phyloP scores from a whole-genome alignment of 2,329 filamentous ascomycete genomes.

The Xylariaceae sp. region DNA sequence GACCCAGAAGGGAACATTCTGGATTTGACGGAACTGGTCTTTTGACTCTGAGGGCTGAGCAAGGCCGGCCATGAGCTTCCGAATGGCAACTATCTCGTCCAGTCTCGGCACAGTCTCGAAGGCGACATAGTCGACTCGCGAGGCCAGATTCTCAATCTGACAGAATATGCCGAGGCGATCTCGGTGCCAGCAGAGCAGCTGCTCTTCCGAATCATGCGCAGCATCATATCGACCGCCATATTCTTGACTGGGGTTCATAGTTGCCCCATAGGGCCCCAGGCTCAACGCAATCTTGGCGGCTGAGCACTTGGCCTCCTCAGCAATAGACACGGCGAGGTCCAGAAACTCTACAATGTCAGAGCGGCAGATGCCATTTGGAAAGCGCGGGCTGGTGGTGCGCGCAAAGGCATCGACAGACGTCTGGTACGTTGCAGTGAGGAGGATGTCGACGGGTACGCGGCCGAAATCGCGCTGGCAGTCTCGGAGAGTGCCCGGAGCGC shows the following conservation, averaged over 20 bases:
- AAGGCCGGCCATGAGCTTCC: constrained; percentile 32
- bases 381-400: constrained; percentile 35
- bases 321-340: constrained; percentile 36
- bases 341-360: constrained; percentile 33
- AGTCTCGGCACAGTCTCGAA: constrained; percentile 60
- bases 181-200: constrained; percentile 49
- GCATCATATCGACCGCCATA: constrained; percentile 55
- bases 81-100: constrained; percentile 53
- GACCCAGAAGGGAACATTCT: constrained; percentile 47
- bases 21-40: constrained; percentile 12
- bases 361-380: constrained; percentile 35
- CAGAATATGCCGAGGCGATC: constrained; percentile 46
- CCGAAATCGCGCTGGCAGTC: constrained; percentile 50
- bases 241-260: constrained; percentile 58
- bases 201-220: constrained; percentile 33
- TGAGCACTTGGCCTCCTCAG: constrained; percentile 25
- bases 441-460: constrained; percentile 49
- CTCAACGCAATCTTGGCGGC: constrained; percentile 46
- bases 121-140: constrained; percentile 46
- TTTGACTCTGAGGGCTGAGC: constrained; percentile 17
- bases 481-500: constrained; percentile 41
- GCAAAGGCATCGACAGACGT: constrained; percentile 49
- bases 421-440: constrained; percentile 64
- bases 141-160: constrained; percentile 27
- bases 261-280: constrained; percentile 60